Evolutionary conservation across 2,329 filamentous ascomycete species (phyloP), one percentile per base, ranked within the genome.

Genomic region (Ascochyta lentis): DNA sequence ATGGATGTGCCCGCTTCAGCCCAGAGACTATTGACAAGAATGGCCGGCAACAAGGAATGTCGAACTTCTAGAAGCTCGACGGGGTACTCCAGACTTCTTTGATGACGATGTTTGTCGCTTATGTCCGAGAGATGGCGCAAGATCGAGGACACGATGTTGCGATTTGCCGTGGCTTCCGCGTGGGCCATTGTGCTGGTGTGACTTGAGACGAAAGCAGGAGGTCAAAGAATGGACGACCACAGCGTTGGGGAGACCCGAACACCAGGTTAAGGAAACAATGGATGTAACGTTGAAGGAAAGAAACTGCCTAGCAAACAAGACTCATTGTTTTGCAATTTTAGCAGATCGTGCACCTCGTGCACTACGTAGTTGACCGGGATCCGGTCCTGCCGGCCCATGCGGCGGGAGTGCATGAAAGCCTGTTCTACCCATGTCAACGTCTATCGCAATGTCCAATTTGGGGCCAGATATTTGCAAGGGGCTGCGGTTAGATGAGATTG

Each of bases 61-160:
- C 68, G 66, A 49, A 68, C 69, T 49, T 71, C 71, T 34, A 73
- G 62, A 41, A 73, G 66, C 58, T 72, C 69, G 6, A 73, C 71
- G 3, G 70, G 69, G 26, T 66, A 54, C 38, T 74, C 68, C 10
- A 68, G 66, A n/a, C 69, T 68, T 33, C 52, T 58, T 49, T 75
- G 72, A 44, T 66, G 52, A 37, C 71, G 63, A 31, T 68, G 64
- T 51, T 66, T 71, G 53, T 72, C 70, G 33, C 62, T 70, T 63
- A 68, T 70, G 39, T 67, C 60, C 9, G 69, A 70, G n/a, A 73
- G 62, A 40, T 69, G 64, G 19, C 64, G 55, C 22, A 73, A 58
- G 23, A 73, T 59, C 24, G 46, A 58, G 7, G 65, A 65, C 3
- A 74, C 64, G 23, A 75, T 63, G 34, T 60, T 62, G 53, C 57